Percentiles rank a stretch among this genome's conserved stretches.
phyloP scores from a whole-genome alignment of 2,329 filamentous ascomycete genomes.

The Paraphoma chrysanthemicola region DNA sequence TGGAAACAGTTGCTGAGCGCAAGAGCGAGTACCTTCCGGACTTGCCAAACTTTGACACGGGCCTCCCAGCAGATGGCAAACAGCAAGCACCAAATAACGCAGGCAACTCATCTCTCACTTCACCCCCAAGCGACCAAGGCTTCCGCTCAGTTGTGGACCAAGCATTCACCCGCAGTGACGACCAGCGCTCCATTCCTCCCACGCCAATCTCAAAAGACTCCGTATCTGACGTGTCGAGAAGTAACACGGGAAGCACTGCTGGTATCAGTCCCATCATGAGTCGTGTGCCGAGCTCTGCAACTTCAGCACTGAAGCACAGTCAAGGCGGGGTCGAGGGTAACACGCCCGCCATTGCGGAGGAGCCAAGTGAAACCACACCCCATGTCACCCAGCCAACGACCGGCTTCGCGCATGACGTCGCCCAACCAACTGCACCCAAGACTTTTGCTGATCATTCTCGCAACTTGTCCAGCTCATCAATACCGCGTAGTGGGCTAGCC shows the following conservation, averaged over 20 bases:
- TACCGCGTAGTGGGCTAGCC: slow-evolving; percentile 61
- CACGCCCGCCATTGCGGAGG: slow-evolving; percentile 65
- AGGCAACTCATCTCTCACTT: slow-evolving; percentile 12
- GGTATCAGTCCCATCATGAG: slow-evolving; percentile 72
- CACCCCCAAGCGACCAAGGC: slow-evolving; percentile 31
- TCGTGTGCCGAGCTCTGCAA: slow-evolving; percentile 56
- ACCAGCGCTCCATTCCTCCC: slow-evolving; percentile 60
- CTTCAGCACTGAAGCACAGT: slow-evolving; percentile 49
- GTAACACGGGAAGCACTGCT: slow-evolving; percentile 68
- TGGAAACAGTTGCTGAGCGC: slow-evolving; percentile 64
- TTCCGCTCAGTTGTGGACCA: slow-evolving; percentile 64
- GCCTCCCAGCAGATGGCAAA: slow-evolving; percentile 10
- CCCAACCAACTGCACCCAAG: slow-evolving; percentile 41
- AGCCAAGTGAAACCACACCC: slow-evolving; percentile 50
- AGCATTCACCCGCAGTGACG: slow-evolving; percentile 67
- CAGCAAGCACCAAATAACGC: slow-evolving; percentile 21
- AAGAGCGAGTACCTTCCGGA: slow-evolving; percentile 67
- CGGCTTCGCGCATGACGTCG: slow-evolving; percentile 32
- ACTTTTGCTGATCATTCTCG: slow-evolving; percentile 50
- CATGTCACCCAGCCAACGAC: slow-evolving; percentile 45
- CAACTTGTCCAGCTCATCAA: slow-evolving; percentile 47
- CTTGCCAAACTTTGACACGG: slow-evolving; percentile 52
- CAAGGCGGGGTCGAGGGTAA: slow-evolving; percentile 46
- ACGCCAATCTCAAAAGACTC: slow-evolving; percentile 57
- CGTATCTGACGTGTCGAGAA: slow-evolving; percentile 58